These are phyloP conservation scores for Schwanniomyces occidentalis DNA, from an alignment of 805 yeast species.

Conservation along the genomic window DNA sequence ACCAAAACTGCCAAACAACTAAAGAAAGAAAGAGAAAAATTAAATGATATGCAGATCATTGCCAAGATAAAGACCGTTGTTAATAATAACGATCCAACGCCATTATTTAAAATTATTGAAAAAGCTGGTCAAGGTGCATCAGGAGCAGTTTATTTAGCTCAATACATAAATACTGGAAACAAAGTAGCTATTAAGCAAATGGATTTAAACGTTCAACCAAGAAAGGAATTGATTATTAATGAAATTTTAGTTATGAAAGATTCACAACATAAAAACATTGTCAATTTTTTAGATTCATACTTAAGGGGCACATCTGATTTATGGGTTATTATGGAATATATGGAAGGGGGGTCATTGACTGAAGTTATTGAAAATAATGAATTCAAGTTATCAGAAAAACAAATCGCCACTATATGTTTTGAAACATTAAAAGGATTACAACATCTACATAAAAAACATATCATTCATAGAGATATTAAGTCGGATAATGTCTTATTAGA, in stretches of 20 bases:
- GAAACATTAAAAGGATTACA: conserved; percentile 91
- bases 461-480: conserved; percentile 68
- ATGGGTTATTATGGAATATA: conserved; percentile 99
- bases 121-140: conserved; percentile 98
- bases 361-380: conserved; percentile 92
- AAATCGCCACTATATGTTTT: conserved; percentile 86
- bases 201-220: conserved; percentile 86
- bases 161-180: conserved; percentile 51
- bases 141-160: conserved; percentile 91
- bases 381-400: conserved; percentile 69
- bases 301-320: conserved; percentile 75
- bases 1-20: conserved; percentile 39
- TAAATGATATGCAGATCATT: conserved; percentile 88
- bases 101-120: conserved; percentile 71
- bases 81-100: conserved; percentile 80
- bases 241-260: conserved; percentile 97
- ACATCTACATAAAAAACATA: conserved; percentile 86
- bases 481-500: conserved; percentile 47
- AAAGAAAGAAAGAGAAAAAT: conserved; percentile 41
- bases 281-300: conserved; percentile 90
- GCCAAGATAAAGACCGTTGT: conserved; percentile 82
- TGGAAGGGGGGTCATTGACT: conserved; percentile 98
- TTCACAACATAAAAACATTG: conserved; percentile 91
- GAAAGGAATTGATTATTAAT: conserved; percentile 92
- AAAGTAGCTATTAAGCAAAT: conserved; percentile 96